Evolutionary conservation across 352 stramenopile genomes (phyloP), one percentile per base, ranked within the genome.

Genomic region (Phytophthora colocasiae): DNA sequence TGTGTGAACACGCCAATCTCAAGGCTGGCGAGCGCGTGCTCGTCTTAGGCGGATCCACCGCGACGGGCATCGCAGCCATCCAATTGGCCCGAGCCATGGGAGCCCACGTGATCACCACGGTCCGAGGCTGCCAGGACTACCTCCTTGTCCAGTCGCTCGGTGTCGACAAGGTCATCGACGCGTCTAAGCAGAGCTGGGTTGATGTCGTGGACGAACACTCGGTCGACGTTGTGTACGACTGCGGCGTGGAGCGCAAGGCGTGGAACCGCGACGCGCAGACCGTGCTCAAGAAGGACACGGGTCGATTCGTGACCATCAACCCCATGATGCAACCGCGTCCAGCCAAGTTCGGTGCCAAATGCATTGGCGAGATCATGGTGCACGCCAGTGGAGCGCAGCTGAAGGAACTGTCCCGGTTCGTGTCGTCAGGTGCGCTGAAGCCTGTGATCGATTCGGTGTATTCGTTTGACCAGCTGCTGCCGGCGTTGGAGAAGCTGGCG

Each of bases 51-150:
- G 78, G 80, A 14, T 83, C 71, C 66, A 81, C 77, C 27, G 66
- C 76, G 12, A 17, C 24, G 6, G 46, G 46, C 4, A 53, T 53
- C 15, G 19, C 24, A 9, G 46, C 46, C 7, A 40, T 53, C 46
- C 36, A 43, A 17, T 27, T 53, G 7, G 46, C 46, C 4, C 26
- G 80, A n/a, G 86, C 69, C 3, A 45, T 90, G 24, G 75, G 75
- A 29, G 82, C 77, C 9, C 49, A 72, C 19, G 73, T 83, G n/a
- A 75, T 87, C 48, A 71, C 89, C 17, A 87, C 77, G 7, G 81
- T 86, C 63, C 85, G 73, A 51, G 85, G 74, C 36, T 73, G 67
- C 22, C 83, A 86, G 45, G 89, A 92, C 60, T 80, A 74, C 44
- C 34, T 69, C 22, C 77, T 90, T 57, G 77, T 90, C 39, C 55